Conservation (phyloP, 768 basidiomycete genomes). For the Multifurca ochricompacta region DNA sequence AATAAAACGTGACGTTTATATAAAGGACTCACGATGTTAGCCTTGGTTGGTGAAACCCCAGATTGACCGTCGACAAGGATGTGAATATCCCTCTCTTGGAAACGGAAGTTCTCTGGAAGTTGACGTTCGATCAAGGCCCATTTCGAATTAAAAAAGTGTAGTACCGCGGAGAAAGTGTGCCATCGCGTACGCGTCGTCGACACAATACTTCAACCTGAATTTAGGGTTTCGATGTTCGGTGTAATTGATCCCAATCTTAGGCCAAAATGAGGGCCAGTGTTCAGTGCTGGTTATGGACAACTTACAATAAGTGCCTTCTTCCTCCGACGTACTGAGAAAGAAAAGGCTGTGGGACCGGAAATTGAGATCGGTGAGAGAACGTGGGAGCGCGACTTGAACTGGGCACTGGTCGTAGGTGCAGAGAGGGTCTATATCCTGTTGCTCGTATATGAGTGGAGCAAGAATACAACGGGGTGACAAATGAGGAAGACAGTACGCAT, state of each 20-base stretch:
- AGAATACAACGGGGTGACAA: too few species aligned
- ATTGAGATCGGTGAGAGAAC: too few species aligned
- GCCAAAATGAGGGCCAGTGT: neutral
- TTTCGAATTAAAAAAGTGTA: neutral
- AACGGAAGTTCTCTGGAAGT: neutral
- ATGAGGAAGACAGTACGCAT: too few species aligned
- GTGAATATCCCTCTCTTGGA: neutral
- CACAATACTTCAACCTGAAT: neutral
- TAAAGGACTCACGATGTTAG: slow-evolving; percentile 1
- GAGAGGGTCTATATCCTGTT: too few species aligned
- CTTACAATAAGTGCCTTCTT: neutral
- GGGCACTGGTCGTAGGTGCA: too few species aligned
- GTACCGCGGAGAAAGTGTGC: neutral
- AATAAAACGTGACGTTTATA: neutral
- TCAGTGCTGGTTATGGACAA: neutral
- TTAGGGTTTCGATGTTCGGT: neutral
- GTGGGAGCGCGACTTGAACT: too few species aligned
- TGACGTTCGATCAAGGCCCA: neutral
- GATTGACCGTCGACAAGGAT: neutral
- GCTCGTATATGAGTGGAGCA: too few species aligned
- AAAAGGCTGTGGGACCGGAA: too few species aligned
- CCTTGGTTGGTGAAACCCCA: neutral
- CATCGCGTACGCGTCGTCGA: neutral
- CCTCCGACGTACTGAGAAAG: neutral
- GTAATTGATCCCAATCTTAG: slow-evolving; percentile 6